Evolutionary conservation across 208 protist genomes (phyloP).

Genomic region (Acanthamoeba royreba): DNA sequence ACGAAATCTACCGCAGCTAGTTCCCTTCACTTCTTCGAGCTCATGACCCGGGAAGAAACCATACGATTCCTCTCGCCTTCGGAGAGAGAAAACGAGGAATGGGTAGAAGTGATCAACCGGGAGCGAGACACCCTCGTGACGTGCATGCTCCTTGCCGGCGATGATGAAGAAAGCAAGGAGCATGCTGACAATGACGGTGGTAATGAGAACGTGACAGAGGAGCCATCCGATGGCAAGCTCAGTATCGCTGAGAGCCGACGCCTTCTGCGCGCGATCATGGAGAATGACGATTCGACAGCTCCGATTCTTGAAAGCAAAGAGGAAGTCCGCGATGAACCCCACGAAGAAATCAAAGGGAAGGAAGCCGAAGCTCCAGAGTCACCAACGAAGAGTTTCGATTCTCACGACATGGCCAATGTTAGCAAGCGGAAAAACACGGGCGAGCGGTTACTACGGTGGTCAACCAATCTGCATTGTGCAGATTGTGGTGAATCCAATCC

Average conservation of each 20-base stretch:
- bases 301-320: background rate
- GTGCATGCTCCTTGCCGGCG: background rate
- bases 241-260: background rate
- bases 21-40: background rate
- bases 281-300: background rate
- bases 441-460: background rate
- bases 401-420: background rate
- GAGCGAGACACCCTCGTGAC: constrained; percentile 13
- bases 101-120: constrained; percentile 17
- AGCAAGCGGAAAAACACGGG: background rate
- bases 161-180: background rate
- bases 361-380: background rate
- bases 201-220: no score
- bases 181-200: background rate
- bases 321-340: background rate
- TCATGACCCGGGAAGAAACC: constrained; percentile 6
- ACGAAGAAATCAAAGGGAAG: background rate
- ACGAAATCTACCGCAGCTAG: background rate
- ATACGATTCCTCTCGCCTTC: background rate
- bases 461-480: background rate
- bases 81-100: constrained; percentile 6
- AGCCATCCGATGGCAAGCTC: constrained; percentile 21
- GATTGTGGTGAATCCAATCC: background rate
- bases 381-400: background rate
- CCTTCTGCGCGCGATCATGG: background rate